Evolutionary conservation across 208 protist species (phyloP).

Genomic region (Trypanosomatidae sp.): DNA sequence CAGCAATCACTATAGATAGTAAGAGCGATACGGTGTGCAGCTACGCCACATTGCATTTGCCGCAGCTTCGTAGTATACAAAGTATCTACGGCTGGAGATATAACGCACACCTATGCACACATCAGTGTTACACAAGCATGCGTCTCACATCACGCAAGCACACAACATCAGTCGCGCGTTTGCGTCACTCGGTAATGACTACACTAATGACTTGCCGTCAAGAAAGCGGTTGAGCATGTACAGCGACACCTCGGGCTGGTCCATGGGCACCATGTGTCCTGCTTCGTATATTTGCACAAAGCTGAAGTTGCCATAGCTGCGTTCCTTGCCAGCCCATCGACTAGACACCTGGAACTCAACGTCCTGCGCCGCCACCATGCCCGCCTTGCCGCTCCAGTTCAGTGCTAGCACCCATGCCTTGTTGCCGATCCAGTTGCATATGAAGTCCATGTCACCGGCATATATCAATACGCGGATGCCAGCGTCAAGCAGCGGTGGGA

Average conservation of each 20-base stretch:
- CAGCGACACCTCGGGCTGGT: constrained; percentile 44
- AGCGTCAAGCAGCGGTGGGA: constrained; percentile 36
- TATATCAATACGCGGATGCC: constrained; percentile 85
- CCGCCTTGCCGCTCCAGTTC: constrained; percentile 50
- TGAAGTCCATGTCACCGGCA: constrained; percentile 82
- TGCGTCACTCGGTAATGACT: no score
- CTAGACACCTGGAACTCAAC: constrained; percentile 11
- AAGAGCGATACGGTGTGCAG: no score
- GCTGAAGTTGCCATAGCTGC: constrained; percentile 23
- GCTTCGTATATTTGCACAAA: constrained; percentile 75
- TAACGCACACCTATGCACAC: no score
- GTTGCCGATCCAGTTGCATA: constrained; percentile 90
- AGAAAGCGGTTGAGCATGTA: constrained; percentile 35
- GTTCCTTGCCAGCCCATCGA: constrained; percentile 13
- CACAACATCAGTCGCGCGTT: no score
- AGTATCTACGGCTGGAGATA: no score
- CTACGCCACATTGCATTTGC: no score
- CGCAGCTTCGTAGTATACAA: no score
- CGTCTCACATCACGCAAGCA: no score
- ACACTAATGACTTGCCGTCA: constrained; percentile 4
- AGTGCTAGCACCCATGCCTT: constrained; percentile 55
- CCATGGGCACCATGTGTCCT: constrained; percentile 83
- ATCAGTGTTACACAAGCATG: no score
- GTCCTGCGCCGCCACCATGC: constrained; percentile 24
- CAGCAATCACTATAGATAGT: no score